Evolutionary conservation across 2,329 filamentous ascomycete species (phyloP), one percentile per base, ranked within the genome.

Genomic region (Metarhizium sp.): DNA sequence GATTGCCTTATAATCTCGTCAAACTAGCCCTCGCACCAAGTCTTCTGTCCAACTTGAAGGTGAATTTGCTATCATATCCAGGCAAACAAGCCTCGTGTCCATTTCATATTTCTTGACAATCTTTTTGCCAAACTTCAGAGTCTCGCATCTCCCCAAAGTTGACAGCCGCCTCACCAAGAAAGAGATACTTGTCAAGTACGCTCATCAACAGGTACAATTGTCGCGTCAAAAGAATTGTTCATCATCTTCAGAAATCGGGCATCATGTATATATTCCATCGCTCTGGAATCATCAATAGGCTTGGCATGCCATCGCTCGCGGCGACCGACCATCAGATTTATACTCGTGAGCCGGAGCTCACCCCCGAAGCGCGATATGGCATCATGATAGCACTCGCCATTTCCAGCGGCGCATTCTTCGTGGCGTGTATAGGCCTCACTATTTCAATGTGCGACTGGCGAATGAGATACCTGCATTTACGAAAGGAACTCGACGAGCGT

Each of bases 321-420:
- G 43, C 36, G 29, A 14, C 40, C 16, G 18, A 38, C 20, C 50
- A 55, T 45, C 25, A 16, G 20, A 13, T 53, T 30, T 56, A 54
- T 25, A 13, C 47, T n/a, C 56, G 56, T 5, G 53, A 58, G n/a
- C 34, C 52, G 14, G 54, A 58, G 8, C 50, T 58, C 13, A 52
- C 43, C 20, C 51, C 56, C 45, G 30, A 47, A 7, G 36, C 53
- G 29, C 53, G 56, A 32, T 58, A 56, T 42, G 51, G 54, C 48
- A 56, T 58, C 51, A 58, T 58, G 51, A 54, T 56, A 30, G 54
- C 56, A 25, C 36, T 55, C 45, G 53, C 56, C 45, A 54, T 58
- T 11, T 58, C 47, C 42, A 58, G 56, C 48, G 56, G 56, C 20
- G 56, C 56, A 18, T 56, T 58, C 40, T 55, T 56, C 42, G 51